These are phyloP conservation scores for Raphanus hybrid DNA, from an alignment of 441 rosid species.

Conservation along the genomic window DNA sequence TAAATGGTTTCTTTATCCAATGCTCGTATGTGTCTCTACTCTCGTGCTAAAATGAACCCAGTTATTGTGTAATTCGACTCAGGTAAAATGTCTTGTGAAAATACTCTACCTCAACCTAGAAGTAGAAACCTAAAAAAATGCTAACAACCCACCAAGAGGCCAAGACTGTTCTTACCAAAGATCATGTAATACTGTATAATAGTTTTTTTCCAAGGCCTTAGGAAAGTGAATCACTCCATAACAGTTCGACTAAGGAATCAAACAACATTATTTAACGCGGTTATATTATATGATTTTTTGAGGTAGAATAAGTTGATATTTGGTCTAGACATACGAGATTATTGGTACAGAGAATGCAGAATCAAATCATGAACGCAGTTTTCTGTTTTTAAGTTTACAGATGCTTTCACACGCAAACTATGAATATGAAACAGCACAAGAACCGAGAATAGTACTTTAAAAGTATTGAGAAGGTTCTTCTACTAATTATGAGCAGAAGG, in stretches of 20 bases:
- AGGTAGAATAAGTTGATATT: too few relatives aligned
- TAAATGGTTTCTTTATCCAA: slow-evolving; percentile 8
- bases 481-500: slow-evolving; percentile 1
- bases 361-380: background rate
- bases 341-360: background rate
- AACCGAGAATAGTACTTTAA: background rate
- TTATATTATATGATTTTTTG: too few relatives aligned
- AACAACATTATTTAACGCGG: too few relatives aligned
- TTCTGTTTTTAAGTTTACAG: background rate
- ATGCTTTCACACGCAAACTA: background rate
- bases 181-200: too few relatives aligned
- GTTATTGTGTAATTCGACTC: slow-evolving; percentile 24
- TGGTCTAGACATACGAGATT: background rate
- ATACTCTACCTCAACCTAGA: too few relatives aligned
- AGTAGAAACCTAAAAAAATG: background rate
- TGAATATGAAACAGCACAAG: background rate
- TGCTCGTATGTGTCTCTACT: slow-evolving; percentile 10
- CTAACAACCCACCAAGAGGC: background rate
- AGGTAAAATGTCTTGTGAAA: background rate
- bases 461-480: background rate
- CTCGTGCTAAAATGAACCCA: slow-evolving; percentile 14
- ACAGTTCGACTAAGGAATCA: too few relatives aligned
- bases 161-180: background rate
- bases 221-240: too few relatives aligned
- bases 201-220: too few relatives aligned